Evolutionary conservation across 2,329 filamentous ascomycete species (phyloP), one percentile per base, ranked within the genome.

Genomic region (Exserohilum rostratum): DNA sequence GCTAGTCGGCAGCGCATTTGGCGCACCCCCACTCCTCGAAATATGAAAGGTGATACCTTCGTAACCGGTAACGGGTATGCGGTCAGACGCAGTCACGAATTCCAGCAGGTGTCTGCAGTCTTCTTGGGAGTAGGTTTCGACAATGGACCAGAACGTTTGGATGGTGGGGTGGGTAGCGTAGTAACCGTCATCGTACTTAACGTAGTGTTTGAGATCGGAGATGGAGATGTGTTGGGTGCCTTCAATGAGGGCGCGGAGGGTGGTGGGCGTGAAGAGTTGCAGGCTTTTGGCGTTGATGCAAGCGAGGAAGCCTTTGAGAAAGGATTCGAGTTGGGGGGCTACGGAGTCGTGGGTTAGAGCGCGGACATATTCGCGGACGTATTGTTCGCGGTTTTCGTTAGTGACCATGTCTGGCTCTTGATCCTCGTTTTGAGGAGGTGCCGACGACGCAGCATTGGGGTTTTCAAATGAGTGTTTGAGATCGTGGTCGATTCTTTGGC

Each of bases 61-160:
- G 69, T 93, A 86, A 2, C 95, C 95, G 17, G 90, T 92, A 0
- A 96, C 90, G 0, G 95, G 95, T 2, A 98, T 85, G 2, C 95
- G 85, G 69, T 97, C 93, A 65, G 88, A 93, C 0, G 93, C 93
- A 12, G 95, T 99, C 27, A 99, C 93, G 68, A 99, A 99, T 72
- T 97, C 92, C 29, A 99, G 81, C 30, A 99, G 78, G 66, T 85
- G 86, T 47, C 87, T 84, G 75, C 89, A 89, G 80, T 93, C 89
- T 39, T 83, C 80, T 13, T 88, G 82, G 55, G 86, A 82, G 69
- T 85, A 95, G 31, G 72, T 75, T 60, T 83, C 83, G 1, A 96
- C 89, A 6, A 97, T 83, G 11, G 82, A 82, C 95, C 95, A 99
- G 72, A 99, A 98, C 63, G 90, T 85, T 20, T 80, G 79, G 37